Evolutionary conservation across 2,329 filamentous ascomycete genomes (phyloP).

Genomic region (Colletotrichum acutatum): DNA sequence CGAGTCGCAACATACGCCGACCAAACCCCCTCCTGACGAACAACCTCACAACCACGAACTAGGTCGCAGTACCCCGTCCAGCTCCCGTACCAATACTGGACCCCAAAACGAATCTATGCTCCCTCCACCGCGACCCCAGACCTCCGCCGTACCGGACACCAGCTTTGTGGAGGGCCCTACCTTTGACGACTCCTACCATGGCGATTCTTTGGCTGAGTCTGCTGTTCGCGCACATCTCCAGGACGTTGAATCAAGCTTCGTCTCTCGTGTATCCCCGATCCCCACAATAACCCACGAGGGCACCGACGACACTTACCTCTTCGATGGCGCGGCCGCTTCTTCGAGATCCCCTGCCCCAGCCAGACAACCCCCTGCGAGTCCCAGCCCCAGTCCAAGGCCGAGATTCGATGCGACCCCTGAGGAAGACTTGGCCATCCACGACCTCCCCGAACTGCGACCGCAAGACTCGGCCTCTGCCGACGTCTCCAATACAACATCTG

Average conservation of each 20-base stretch:
- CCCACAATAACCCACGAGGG: slow-evolving; percentile 57
- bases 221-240: slow-evolving; percentile 67
- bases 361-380: slow-evolving; percentile 28
- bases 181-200: slow-evolving; percentile 49
- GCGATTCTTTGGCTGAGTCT: slow-evolving; percentile 64
- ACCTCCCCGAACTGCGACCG: slow-evolving; percentile 30
- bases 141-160: slow-evolving; percentile 44
- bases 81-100: slow-evolving; percentile 16
- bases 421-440: background rate
- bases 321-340: slow-evolving; percentile 55
- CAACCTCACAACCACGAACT: background rate
- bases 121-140: slow-evolving; percentile 37
- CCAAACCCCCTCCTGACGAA: background rate
- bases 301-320: slow-evolving; percentile 69
- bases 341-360: slow-evolving; percentile 48
- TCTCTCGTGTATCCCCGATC: slow-evolving; percentile 68
- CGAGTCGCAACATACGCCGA: slow-evolving; percentile 26
- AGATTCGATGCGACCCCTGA: slow-evolving; percentile 6
- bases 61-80: slow-evolving; percentile 3
- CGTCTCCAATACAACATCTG: slow-evolving; percentile 57
- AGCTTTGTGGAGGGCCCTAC: slow-evolving; percentile 56
- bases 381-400: slow-evolving; percentile 34
- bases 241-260: slow-evolving; percentile 75
- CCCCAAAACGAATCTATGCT: slow-evolving; percentile 33
- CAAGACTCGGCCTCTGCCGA: slow-evolving; percentile 43